A percentile compares a stretch with the other conserved stretches of the same genome.
Evolutionary conservation across 305 asterid species (phyloP).

Genomic region (Coffea humblotiana): DNA sequence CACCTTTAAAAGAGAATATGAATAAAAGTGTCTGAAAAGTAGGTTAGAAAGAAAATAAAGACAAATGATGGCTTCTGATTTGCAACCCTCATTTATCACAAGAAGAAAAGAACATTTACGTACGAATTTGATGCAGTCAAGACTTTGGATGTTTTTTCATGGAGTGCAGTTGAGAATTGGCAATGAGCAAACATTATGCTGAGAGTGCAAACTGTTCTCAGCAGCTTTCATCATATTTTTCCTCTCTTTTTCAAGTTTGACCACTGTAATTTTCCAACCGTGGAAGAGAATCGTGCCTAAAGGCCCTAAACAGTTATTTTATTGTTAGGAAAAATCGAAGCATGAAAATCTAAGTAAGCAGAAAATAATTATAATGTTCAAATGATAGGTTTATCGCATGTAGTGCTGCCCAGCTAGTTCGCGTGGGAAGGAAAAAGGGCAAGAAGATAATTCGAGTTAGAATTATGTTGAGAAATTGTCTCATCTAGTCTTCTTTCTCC

Average conservation of each 20-base stretch:
- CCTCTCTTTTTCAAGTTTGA: not conserved
- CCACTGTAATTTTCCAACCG: constrained; percentile 15
- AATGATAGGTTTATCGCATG: not conserved
- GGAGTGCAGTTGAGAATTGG: not conserved
- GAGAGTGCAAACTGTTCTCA: no score
- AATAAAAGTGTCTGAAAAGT: constrained; percentile 17
- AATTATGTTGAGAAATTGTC: not conserved
- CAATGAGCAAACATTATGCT: not conserved
- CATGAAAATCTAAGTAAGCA: constrained; percentile 12
- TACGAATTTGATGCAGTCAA: constrained; percentile 16
- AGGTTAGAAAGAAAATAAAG: constrained; percentile 3
- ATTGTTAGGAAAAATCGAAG: constrained; percentile 5
- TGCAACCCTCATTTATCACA: not conserved
- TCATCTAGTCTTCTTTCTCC: not conserved
- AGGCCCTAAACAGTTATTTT: no score
- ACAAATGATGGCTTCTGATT: constrained; percentile 7
- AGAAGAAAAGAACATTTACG: constrained; percentile 2
- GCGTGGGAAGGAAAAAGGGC: constrained; percentile 6
- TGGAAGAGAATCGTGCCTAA: constrained; percentile 1
- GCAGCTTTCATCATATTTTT: constrained; percentile 12
- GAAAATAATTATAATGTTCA: constrained; percentile 1
- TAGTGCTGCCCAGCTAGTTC: not conserved
- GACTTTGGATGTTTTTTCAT: not conserved
- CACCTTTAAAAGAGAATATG: constrained; percentile 1
- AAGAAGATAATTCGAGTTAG: not conserved